Base-by-base conservation (phyloP, 2,329 filamentous ascomycete species). In the Colletotrichum ledebouriae region DNA sequence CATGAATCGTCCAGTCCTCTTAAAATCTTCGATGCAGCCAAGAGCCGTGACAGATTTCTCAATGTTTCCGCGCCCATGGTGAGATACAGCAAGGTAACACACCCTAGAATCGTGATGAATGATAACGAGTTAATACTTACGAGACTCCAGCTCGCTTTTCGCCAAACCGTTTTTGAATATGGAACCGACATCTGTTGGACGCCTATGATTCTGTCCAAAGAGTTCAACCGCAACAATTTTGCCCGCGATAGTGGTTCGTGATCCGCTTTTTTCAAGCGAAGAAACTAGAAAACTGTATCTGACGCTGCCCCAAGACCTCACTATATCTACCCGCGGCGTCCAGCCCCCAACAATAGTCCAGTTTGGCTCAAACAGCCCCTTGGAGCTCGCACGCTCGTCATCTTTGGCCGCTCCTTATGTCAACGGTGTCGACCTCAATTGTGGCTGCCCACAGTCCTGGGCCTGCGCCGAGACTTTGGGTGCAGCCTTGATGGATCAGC, bases 361-460 rank as follows among this genome's bases (percentile, higher is more conserved):
- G 75, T 92, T 92, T 73, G 90, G 90, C 53, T 84, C 87, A 71
- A 90, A 87, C 72, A 83, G 82, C 4, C 84, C 89, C 6, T 73
- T 82, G 3, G 90, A 93, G 75, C 82, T 92, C 50, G 83, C 87
- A 13, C 84, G 89, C 34, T 89, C 90, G 11, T 85, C 89, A 0
- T 82, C 85, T 22, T 84, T 92, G 55, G 87, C 88, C 2, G 86
- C 84, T 0, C 89, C 90, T 2, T 87, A 81, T 75, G 86, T 87
- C 59, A 85, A 85, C 73, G 90, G 90, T 70, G 85, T 92, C 3
- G 89, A 92, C 73, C 81, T 92, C 46, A 92, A 92, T 79, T 93
- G 90, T 76, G 90, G 90, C 11, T 93, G 90, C 73, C 90, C 90
- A 7, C 90, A 93, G 77, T 87, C 86, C 6, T 92, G 90, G 90